Percentiles rank a stretch among this genome's conserved stretches.
Evolutionary conservation across 2,329 filamentous ascomycete genomes (phyloP).

Genomic region (Trichoderma semiorbis): DNA sequence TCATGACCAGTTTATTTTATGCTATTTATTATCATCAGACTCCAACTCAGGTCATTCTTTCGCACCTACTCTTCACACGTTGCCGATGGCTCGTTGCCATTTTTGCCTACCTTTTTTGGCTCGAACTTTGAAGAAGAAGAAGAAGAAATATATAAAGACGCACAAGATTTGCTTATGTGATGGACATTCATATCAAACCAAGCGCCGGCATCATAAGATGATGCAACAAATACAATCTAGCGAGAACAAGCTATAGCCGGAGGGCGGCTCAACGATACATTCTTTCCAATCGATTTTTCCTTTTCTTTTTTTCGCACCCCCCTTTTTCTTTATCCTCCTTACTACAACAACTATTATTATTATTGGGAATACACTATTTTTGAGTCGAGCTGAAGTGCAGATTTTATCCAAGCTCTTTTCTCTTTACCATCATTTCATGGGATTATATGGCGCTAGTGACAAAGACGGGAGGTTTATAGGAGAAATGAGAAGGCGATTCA

Average conservation of each 20-base stretch:
- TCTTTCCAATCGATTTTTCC: background rate
- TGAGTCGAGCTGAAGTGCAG: background rate
- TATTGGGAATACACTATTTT: constrained; percentile 19
- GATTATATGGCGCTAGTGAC: constrained; percentile 29
- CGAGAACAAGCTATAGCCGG: background rate
- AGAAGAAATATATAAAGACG: background rate
- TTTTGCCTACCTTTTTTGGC: background rate
- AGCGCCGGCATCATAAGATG: background rate
- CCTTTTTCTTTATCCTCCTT: background rate
- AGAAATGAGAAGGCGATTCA: constrained; percentile 7
- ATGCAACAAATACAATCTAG: background rate
- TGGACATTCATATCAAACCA: background rate
- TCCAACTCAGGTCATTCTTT: constrained; percentile 19
- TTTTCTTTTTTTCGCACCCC: background rate
- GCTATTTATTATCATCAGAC: constrained; percentile 11
- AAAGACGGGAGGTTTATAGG: constrained; percentile 21
- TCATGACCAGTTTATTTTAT: constrained; percentile 17
- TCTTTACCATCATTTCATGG: constrained; percentile 22
- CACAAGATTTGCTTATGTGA: background rate
- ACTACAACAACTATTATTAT: background rate
- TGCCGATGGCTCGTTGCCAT: background rate
- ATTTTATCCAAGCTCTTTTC: constrained; percentile 8
- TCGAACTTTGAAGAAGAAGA: background rate
- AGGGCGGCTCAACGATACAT: background rate
- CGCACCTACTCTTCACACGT: background rate